Conservation (phyloP, 441 rosid species). For the Francoa sonchifolia region DNA sequence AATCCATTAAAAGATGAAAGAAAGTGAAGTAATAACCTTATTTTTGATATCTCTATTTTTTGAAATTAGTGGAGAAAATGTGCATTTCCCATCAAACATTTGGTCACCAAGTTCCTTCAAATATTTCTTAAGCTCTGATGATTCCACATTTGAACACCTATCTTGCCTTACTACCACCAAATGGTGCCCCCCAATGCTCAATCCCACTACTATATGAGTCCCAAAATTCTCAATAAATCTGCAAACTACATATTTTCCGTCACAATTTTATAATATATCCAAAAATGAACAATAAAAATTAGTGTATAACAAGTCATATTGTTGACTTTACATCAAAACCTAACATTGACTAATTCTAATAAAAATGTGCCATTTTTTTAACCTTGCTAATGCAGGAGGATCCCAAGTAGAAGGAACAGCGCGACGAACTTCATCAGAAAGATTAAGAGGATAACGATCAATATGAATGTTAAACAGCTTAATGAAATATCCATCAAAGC, state of each 20-base stretch:
- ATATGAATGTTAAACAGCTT: slow-evolving; percentile 44
- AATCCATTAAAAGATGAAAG: too few species aligned
- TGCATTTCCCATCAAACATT: slow-evolving; percentile 58
- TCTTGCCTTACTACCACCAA: slow-evolving; percentile 64
- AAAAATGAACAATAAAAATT: not conserved
- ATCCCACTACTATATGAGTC: slow-evolving; percentile 69
- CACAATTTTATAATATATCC: not conserved
- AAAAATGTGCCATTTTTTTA: not conserved
- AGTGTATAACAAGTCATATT: not conserved
- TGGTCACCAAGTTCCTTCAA: slow-evolving; percentile 70
- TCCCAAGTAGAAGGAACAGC: slow-evolving; percentile 79
- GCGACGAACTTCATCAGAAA: slow-evolving; percentile 43
- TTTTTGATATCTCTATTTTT: slow-evolving; percentile 19
- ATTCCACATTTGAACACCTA: slow-evolving; percentile 33
- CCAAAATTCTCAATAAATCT: slow-evolving; percentile 90
- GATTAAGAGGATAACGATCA: slow-evolving; percentile 52
- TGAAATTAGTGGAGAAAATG: slow-evolving; percentile 19
- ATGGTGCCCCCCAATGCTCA: slow-evolving; percentile 74
- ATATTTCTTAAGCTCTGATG: slow-evolving; percentile 50
- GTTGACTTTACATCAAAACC: not conserved
- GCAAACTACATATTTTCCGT: slow-evolving; percentile 1
- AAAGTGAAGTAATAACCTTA: slow-evolving; percentile 26
- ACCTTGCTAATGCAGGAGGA: slow-evolving; percentile 69
- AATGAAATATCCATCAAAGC: slow-evolving; percentile 58
- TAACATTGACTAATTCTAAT: not conserved